These are phyloP conservation scores for Blastocystis sp. DNA, from an alignment of 352 stramenopile genomes.

Conservation along the genomic window DNA sequence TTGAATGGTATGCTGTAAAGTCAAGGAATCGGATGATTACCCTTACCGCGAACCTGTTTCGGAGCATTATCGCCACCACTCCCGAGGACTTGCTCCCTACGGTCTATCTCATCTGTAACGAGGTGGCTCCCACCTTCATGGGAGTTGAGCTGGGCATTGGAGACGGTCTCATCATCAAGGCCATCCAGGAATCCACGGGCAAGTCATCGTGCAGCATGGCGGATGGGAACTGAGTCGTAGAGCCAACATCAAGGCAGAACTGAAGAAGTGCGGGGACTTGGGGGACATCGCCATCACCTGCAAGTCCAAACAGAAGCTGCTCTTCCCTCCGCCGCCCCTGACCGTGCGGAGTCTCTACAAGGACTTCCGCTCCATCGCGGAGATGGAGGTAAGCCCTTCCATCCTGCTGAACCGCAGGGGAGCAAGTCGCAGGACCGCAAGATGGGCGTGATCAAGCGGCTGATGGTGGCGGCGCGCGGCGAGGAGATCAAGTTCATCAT, in stretches of 20 bases:
- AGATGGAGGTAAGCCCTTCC: slow-evolving; percentile 69
- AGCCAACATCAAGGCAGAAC: slow-evolving; percentile 91
- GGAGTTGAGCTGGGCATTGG: slow-evolving; percentile 97
- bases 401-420: slow-evolving; percentile 81
- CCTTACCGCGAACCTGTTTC: slow-evolving; percentile 53
- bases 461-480: slow-evolving; percentile 82
- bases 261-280: slow-evolving; percentile 90
- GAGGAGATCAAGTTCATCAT: slow-evolving; percentile 96
- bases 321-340: slow-evolving; percentile 82
- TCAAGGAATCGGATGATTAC: slow-evolving; percentile 55
- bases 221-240: slow-evolving; percentile 72
- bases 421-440: slow-evolving; percentile 93
- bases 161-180: slow-evolving; percentile 93
- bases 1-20: neutral
- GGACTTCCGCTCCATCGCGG: slow-evolving; percentile 83
- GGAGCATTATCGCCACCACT: slow-evolving; percentile 64
- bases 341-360: slow-evolving; percentile 77
- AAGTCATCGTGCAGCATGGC: slow-evolving; percentile 24
- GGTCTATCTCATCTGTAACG: slow-evolving; percentile 86
- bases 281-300: slow-evolving; percentile 88
- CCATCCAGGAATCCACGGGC: slow-evolving; percentile 76
- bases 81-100: slow-evolving; percentile 80
- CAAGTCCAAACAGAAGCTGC: slow-evolving; percentile 84
- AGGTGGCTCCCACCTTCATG: slow-evolving; percentile 89
- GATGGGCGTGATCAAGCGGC: slow-evolving; percentile 89